Conservation (phyloP, 2,329 filamentous ascomycete genomes). For the Monilinia fructigena region DNA sequence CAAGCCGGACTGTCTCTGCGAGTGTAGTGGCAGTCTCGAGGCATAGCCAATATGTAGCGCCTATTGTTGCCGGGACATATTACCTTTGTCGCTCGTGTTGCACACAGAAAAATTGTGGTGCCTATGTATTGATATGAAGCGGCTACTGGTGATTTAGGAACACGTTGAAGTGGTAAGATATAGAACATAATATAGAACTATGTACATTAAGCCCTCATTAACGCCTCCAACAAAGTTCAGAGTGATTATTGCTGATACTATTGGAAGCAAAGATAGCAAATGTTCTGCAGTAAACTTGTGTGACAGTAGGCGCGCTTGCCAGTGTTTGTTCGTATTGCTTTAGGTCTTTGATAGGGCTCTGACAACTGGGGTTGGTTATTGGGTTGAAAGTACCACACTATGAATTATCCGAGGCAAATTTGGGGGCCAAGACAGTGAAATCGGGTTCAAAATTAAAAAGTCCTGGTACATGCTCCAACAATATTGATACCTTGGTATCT, state of each 20-base stretch:
- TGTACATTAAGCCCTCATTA: neutral
- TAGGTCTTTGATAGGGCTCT: too few relatives aligned
- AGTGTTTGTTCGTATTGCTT: neutral
- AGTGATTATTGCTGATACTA: neutral
- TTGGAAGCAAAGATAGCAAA: neutral
- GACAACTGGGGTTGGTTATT: too few relatives aligned
- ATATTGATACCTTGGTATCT: neutral
- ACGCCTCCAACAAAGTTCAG: accelerated
- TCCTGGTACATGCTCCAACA: neutral
- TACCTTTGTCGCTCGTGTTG: neutral
- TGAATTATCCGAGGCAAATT: too few relatives aligned
- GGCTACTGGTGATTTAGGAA: accelerated
- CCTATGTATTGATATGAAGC: neutral
- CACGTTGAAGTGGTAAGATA: neutral
- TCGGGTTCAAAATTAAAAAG: too few relatives aligned
- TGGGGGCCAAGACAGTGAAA: too few relatives aligned
- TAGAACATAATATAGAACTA: neutral
- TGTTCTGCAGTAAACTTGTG: too few relatives aligned
- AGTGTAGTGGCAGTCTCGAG: too few relatives aligned
- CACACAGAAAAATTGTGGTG: neutral
- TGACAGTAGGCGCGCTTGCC: neutral
- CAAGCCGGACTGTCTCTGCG: neutral
- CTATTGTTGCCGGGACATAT: neutral
- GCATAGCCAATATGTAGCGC: neutral
- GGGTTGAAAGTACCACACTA: too few relatives aligned